Evolutionary conservation across 495 filamentous ascomycete genomes (phyloP).

Genomic region (Penicillium goetzii): DNA sequence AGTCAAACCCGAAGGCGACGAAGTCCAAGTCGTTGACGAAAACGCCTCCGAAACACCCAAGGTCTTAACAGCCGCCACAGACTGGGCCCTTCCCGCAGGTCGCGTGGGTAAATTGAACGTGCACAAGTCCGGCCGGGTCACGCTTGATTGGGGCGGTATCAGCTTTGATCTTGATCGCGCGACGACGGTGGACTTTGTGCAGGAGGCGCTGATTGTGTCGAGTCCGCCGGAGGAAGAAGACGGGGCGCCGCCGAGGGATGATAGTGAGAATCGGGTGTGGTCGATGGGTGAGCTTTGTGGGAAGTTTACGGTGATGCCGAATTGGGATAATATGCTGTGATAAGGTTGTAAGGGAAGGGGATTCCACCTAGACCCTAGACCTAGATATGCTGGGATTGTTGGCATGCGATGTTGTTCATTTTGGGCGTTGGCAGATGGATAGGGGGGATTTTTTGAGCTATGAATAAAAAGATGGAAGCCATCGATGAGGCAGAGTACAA

Average conservation of each 20-base stretch:
- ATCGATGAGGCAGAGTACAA: background rate
- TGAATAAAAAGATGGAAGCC: background rate
- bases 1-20: slow-evolving; percentile 42
- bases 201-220: slow-evolving; percentile 51
- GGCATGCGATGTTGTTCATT: background rate
- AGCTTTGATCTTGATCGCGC: slow-evolving; percentile 51
- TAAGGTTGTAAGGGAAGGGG: background rate
- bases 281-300: slow-evolving; percentile 55
- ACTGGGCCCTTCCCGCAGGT: slow-evolving; percentile 55
- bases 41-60: slow-evolving; percentile 24
- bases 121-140: slow-evolving; percentile 53
- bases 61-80: slow-evolving; percentile 43
- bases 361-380: background rate
- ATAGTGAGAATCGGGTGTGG: slow-evolving; percentile 45
- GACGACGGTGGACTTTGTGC: slow-evolving; percentile 48
- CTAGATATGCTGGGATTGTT: background rate
- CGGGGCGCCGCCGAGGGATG: slow-evolving; percentile 27
- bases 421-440: slow-evolving; percentile 9
- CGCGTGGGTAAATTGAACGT: slow-evolving; percentile 60
- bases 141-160: slow-evolving; percentile 55
- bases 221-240: slow-evolving; percentile 28
- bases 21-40: slow-evolving; percentile 37
- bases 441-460: background rate
- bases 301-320: slow-evolving; percentile 54
- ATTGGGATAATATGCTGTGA: slow-evolving; percentile 54